Percentiles rank a stretch among this genome's conserved stretches.
These are phyloP conservation scores for Lyophyllum semitale DNA, from an alignment of 768 basidiomycete species.

Conservation along the genomic window DNA sequence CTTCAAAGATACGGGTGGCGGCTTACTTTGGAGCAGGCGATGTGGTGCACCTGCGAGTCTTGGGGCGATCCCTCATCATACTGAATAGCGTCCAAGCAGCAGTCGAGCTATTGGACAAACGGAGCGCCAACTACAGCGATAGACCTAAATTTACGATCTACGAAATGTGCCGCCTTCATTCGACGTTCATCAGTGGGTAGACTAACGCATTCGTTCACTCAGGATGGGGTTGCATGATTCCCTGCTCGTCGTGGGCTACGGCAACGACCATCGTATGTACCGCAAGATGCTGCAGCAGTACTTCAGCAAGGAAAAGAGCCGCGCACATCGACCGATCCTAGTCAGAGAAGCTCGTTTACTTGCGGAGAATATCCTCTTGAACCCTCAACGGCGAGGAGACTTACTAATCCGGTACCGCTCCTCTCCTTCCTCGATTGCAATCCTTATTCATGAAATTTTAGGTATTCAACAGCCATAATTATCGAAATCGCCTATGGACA, in stretches of 20 bases:
- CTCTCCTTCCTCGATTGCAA: not conserved
- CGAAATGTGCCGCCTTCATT: conserved; percentile 9
- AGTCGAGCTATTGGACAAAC: conserved; percentile 28
- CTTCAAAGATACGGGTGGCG: not conserved
- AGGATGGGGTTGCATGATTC: conserved; percentile 8
- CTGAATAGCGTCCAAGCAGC: conserved; percentile 26
- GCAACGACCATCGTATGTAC: conserved; percentile 14
- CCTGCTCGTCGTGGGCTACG: conserved; percentile 11
- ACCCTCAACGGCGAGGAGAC: conserved; percentile 16
- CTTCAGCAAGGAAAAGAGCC: conserved; percentile 8
- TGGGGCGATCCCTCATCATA: conserved; percentile 27
- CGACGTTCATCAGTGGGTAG: not conserved
- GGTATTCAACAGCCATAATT: conserved; percentile 19
- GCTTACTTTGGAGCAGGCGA: conserved; percentile 17
- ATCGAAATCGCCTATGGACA: conserved; percentile 33
- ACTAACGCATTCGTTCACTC: not conserved
- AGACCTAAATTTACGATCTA: conserved; percentile 18
- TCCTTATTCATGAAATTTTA: not conserved
- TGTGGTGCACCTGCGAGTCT: conserved; percentile 20
- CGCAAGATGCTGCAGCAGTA: conserved; percentile 11
- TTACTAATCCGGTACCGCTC: conserved; percentile 14
- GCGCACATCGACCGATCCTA: conserved; percentile 5
- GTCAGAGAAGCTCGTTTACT: conserved; percentile 18
- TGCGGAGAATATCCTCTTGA: conserved; percentile 10
- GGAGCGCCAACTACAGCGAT: conserved; percentile 27